Evolutionary conservation across 78 protist species (phyloP).

Genomic region (Mastigamoeba balamuthi): DNA sequence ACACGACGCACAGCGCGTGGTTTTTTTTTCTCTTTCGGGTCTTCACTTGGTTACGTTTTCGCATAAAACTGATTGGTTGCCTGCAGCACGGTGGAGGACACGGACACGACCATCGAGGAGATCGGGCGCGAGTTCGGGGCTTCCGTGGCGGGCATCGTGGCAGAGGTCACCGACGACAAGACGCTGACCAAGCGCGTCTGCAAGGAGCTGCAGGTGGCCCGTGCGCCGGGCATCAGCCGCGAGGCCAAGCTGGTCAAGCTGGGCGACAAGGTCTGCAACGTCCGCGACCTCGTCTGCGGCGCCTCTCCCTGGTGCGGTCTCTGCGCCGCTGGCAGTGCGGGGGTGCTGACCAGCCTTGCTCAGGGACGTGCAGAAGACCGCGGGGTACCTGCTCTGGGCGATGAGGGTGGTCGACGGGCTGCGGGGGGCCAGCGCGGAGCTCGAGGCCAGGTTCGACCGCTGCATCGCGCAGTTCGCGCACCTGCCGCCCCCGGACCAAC

Average conservation of each 20-base stretch:
- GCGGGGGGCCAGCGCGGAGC: background rate
- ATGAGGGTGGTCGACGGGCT: background rate
- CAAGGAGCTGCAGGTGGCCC: conserved; percentile 12
- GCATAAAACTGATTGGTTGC: no score
- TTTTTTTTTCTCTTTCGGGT: no score
- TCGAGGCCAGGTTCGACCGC: conserved; percentile 14
- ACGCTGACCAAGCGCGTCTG: conserved; percentile 10
- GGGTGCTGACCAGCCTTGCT: no score
- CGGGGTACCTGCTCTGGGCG: conserved; percentile 42
- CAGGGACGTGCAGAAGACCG: no score
- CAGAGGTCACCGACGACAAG: conserved; percentile 43
- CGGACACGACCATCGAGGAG: conserved; percentile 17
- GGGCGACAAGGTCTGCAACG: conserved; percentile 22
- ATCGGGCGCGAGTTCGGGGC: conserved; percentile 4
- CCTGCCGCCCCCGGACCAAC: no score
- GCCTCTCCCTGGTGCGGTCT: conserved; percentile 19
- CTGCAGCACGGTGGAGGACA: conserved; percentile 36
- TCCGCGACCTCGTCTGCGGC: conserved; percentile 1
- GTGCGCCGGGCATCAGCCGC: conserved; percentile 2
- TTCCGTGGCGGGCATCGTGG: background rate
- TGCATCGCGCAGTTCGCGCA: no score
- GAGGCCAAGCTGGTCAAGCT: conserved; percentile 23
- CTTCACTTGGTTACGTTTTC: no score
- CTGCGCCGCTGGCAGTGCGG: background rate
- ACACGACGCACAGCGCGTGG: no score